Percentiles rank a stretch among this genome's conserved stretches.
These are phyloP conservation scores for Apostasia ramifera DNA, from an alignment of 106 monocot genomes.

Conservation along the genomic window DNA sequence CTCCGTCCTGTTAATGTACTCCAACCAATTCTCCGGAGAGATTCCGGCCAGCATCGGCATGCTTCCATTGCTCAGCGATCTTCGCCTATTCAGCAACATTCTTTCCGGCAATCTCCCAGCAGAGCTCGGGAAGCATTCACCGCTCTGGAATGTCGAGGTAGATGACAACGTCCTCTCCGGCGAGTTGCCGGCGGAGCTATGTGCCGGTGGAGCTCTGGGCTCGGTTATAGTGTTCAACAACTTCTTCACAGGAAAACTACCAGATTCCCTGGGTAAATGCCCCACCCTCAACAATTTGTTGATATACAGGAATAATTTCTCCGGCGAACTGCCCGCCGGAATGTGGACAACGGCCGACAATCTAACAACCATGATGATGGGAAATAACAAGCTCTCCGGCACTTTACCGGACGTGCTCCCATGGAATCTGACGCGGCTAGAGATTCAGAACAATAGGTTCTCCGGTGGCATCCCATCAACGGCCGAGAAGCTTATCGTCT, in stretches of 20 bases:
- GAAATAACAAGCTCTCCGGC: slow-evolving; percentile 54
- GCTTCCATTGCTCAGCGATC: slow-evolving; percentile 22
- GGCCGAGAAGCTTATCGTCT: slow-evolving; percentile 25
- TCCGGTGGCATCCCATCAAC: slow-evolving; percentile 43
- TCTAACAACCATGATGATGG: slow-evolving; percentile 24
- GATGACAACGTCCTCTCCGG: slow-evolving; percentile 31
- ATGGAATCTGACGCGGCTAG: slow-evolving; percentile 39
- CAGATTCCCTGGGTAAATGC: slow-evolving; percentile 46
- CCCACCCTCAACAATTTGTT: slow-evolving; percentile 22
- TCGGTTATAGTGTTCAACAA: slow-evolving; percentile 44
- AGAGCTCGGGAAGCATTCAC: slow-evolving; percentile 42
- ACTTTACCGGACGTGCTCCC: slow-evolving; percentile 43
- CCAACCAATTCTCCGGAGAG: slow-evolving; percentile 35
- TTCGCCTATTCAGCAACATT: slow-evolving; percentile 33
- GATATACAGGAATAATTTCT: slow-evolving; percentile 42
- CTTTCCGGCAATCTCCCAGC: slow-evolving; percentile 35
- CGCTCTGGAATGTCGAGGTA: slow-evolving; percentile 41
- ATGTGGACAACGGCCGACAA: slow-evolving; percentile 48
- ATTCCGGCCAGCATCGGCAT: slow-evolving; percentile 35
- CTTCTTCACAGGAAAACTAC: slow-evolving; percentile 50
- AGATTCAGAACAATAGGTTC: slow-evolving; percentile 54
- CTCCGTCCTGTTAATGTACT: slow-evolving; percentile 16
- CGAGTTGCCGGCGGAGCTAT: slow-evolving; percentile 35
- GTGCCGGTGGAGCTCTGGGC: slow-evolving; percentile 12
- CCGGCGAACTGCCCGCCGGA: slow-evolving; percentile 38